Evolutionary conservation across 2,329 filamentous ascomycete species (phyloP), one percentile per base, ranked within the genome.

Genomic region (Talaromyces pinophilus): DNA sequence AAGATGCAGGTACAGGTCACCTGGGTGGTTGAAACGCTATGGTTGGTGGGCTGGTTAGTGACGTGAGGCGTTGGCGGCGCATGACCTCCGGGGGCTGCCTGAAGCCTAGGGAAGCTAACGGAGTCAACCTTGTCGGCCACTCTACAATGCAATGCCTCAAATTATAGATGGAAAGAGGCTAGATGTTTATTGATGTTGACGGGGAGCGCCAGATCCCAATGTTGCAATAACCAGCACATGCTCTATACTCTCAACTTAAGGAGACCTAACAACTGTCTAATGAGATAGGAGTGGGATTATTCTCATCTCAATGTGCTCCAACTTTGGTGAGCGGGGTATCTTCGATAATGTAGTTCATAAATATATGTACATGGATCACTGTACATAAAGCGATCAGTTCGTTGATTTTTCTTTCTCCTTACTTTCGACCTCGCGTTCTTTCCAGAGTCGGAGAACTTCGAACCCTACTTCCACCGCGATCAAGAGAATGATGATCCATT

Each of bases 401-500:
- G 33, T 38, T 13, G 17, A n/a, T 44, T 25, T 30, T 40, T 40
- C 55, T 33, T 61, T 61, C 38, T 65, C 52, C 57, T 73, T 71
- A 68, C 80, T 75, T 62, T 82, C 77, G 69, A 78, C 75, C 4
- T 75, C 73, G 55, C 83, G 83, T 72, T 92, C 91, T 69, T 88
- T 86, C 78, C 88, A 90, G 59, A 93, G 83, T 65, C 90, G 83
- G 69, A 91, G 83, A 68, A 97, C 82, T 78, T 96, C 94, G 76
- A 98, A 95, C 11, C 89, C 83, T 15, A 98, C 93, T 80, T 99
- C 95, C 40, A 98, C 90, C 1, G 92, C 88, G 75, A 99, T 99
- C 64, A 99, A 85, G 2, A 92, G 83, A 72, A 99, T 98, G 76
- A 99, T 98, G 72, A 96, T 96, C 90, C 92, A 94, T 80, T 98